Percentiles rank a stretch among this genome's conserved stretches.
Evolutionary conservation across 129 eudicot species (phyloP).

Genomic region (Glebionis coronaria): DNA sequence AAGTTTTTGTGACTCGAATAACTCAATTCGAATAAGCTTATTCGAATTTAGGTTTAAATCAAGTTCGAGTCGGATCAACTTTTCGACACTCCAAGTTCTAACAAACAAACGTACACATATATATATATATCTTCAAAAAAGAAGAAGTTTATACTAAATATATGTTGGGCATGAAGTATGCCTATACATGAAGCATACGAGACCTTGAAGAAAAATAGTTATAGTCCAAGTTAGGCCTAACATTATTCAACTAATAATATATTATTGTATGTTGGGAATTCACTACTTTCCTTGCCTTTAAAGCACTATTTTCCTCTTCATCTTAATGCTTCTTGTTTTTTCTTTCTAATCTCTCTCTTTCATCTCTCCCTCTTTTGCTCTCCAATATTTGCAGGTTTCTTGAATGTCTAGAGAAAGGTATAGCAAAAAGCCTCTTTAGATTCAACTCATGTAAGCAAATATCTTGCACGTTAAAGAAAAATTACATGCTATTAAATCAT

Average conservation of each 20-base stretch:
- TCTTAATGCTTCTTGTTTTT: slow-evolving; percentile 38
- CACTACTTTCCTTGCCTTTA: slow-evolving; percentile 49
- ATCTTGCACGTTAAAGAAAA: background rate
- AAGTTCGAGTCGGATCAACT: no score
- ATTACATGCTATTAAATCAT: slow-evolving; percentile 2
- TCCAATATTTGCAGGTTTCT: slow-evolving; percentile 24
- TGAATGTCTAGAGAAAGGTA: slow-evolving; percentile 62
- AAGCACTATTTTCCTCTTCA: slow-evolving; percentile 42
- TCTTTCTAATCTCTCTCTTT: slow-evolving; percentile 6
- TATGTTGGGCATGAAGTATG: no score
- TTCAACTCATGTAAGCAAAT: slow-evolving; percentile 22
- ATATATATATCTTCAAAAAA: no score
- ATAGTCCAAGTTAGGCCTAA: slow-evolving; percentile 35
- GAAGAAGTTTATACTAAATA: no score
- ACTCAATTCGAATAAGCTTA: no score
- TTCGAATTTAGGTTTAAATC: no score
- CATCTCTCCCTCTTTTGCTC: slow-evolving; percentile 17
- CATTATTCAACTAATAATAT: slow-evolving; percentile 20
- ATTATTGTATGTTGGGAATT: slow-evolving; percentile 13
- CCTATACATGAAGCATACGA: no score
- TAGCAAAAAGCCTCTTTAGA: slow-evolving; percentile 19
- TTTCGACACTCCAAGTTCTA: no score
- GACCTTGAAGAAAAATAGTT: slow-evolving; percentile 9
- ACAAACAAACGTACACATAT: no score
- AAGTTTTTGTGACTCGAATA: no score